Evolutionary conservation across 192 early-diverging fungal genomes (phyloP).

Genomic region (Thoreauomyces humboldtii): DNA sequence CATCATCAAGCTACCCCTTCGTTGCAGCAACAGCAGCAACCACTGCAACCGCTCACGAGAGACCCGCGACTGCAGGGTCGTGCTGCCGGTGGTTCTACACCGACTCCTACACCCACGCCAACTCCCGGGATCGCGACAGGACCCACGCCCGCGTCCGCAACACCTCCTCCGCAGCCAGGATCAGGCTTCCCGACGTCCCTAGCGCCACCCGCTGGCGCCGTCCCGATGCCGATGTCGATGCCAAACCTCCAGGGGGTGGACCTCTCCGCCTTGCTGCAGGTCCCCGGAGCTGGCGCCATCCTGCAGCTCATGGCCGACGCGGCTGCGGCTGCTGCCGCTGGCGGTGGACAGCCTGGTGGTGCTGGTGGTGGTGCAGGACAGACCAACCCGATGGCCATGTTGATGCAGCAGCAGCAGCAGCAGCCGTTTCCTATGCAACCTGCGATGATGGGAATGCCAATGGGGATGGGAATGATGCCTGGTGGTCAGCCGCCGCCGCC

Average conservation of each 20-base stretch:
- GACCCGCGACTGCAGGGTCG: too few species aligned
- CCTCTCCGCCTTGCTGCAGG: not conserved
- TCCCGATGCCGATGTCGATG: conserved; percentile 3
- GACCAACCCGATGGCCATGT: not conserved
- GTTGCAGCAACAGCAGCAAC: too few species aligned
- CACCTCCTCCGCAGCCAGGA: too few species aligned
- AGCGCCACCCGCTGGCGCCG: too few species aligned
- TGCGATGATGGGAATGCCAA: not conserved
- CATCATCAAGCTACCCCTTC: too few species aligned
- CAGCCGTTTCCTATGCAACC: not conserved
- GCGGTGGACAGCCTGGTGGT: not conserved
- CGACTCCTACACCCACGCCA: too few species aligned
- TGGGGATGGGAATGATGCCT: not conserved
- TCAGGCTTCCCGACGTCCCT: too few species aligned
- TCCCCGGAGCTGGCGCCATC: conserved; percentile 5
- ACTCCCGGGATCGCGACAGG: too few species aligned
- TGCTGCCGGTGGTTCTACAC: too few species aligned
- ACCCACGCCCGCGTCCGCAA: too few species aligned
- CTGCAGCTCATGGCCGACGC: not conserved
- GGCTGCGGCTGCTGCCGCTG: too few species aligned
- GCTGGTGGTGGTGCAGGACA: not conserved
- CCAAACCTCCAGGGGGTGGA: not conserved
- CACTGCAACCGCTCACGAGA: too few species aligned
- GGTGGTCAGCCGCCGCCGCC: not conserved
- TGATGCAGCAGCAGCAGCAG: not conserved